Evolutionary conservation across 1,284 basidiomycete genomes (phyloP).

Genomic region (Tylopilus sp.): DNA sequence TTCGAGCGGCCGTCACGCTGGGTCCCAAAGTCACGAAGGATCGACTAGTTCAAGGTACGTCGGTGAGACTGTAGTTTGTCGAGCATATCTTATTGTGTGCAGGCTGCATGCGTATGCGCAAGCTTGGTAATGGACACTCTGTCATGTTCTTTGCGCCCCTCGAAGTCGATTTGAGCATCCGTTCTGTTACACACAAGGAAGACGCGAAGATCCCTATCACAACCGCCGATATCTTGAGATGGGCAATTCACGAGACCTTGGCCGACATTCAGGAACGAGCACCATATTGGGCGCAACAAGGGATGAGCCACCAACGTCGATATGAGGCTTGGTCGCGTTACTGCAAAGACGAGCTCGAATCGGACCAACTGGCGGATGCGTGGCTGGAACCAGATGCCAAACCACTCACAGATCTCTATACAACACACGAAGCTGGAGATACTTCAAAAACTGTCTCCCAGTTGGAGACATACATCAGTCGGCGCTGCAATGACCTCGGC

Average conservation of each 20-base stretch:
- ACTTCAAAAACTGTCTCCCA: background rate
- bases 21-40: slow-evolving; percentile 65
- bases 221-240: slow-evolving; percentile 50
- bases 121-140: slow-evolving; percentile 58
- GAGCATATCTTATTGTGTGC: too few species aligned
- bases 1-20: slow-evolving; percentile 61
- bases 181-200: slow-evolving; percentile 30
- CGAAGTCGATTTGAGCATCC: slow-evolving; percentile 54
- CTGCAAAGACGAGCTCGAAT: slow-evolving; percentile 6
- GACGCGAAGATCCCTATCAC: slow-evolving; percentile 19
- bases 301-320: slow-evolving; percentile 49
- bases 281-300: slow-evolving; percentile 60
- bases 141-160: slow-evolving; percentile 59
- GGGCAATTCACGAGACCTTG: slow-evolving; percentile 57
- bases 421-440: background rate
- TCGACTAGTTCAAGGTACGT: slow-evolving; percentile 61
- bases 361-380: slow-evolving; percentile 22
- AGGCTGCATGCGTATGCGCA: slow-evolving; percentile 62
- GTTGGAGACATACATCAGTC: slow-evolving; percentile 33
- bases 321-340: slow-evolving; percentile 42
- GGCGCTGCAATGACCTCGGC: slow-evolving; percentile 41
- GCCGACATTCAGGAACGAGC: slow-evolving; percentile 49
- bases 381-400: slow-evolving; percentile 51
- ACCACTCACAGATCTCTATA: slow-evolving; percentile 50
- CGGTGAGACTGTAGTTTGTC: too few species aligned